Evolutionary conservation across 768 basidiomycete genomes (phyloP).

Genomic region (Fistulinella prunicolor): DNA sequence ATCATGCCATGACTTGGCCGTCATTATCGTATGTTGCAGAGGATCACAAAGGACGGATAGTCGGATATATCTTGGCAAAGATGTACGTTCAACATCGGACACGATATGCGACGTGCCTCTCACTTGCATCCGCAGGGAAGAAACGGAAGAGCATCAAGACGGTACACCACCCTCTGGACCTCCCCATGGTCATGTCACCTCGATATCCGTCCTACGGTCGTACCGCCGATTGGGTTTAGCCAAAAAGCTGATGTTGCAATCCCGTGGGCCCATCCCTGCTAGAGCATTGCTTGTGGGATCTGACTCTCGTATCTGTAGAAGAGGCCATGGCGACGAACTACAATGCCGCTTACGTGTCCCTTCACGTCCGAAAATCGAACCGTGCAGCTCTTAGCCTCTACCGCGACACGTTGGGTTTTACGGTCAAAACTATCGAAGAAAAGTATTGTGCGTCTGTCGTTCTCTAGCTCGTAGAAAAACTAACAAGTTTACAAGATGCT

Average conservation of each 20-base stretch:
- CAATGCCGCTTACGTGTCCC: slow-evolving; percentile 75
- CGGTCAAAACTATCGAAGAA: slow-evolving; percentile 80
- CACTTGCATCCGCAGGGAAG: slow-evolving; percentile 50
- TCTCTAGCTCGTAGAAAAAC: background rate
- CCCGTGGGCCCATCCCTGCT: slow-evolving; percentile 56
- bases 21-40: slow-evolving; percentile 92
- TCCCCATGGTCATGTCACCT: slow-evolving; percentile 90
- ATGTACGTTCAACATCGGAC: slow-evolving; percentile 55
- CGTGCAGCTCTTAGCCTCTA: slow-evolving; percentile 88
- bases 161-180: slow-evolving; percentile 48
- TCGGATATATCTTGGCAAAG: slow-evolving; percentile 95
- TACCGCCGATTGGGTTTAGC: slow-evolving; percentile 91
- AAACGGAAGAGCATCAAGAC: slow-evolving; percentile 41
- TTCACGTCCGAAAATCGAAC: slow-evolving; percentile 96
- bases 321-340: slow-evolving; percentile 91
- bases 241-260: slow-evolving; percentile 90
- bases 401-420: slow-evolving; percentile 86
- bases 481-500: slow-evolving; percentile 56
- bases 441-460: slow-evolving; percentile 74
- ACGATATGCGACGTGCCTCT: slow-evolving; percentile 19
- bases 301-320: slow-evolving; percentile 45
- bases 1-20: slow-evolving; percentile 90
- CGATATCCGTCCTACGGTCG: slow-evolving; percentile 89
- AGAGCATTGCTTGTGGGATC: background rate
- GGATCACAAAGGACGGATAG: slow-evolving; percentile 82